phyloP scores from a whole-genome alignment of 1,284 basidiomycete species.

The Marasmius fiardii region DNA sequence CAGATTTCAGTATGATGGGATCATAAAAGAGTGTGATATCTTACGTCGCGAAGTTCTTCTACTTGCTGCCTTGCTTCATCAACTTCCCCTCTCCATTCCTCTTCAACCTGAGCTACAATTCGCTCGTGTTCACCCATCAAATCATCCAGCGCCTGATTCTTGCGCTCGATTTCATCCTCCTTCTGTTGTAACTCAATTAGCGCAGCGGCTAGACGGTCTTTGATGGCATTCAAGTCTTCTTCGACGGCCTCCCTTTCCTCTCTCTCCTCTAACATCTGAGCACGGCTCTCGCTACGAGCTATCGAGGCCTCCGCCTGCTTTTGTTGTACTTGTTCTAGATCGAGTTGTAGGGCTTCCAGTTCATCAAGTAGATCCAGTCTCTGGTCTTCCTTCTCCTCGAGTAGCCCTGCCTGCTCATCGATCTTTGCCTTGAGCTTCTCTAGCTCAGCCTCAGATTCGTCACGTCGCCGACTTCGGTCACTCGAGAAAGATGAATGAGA shows the following conservation, averaged over 20 bases:
- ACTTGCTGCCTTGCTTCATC: slow-evolving; percentile 68
- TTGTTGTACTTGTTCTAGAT: slow-evolving; percentile 67
- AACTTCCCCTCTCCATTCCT: slow-evolving; percentile 76
- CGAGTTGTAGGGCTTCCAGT: slow-evolving; percentile 56
- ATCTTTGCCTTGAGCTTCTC: slow-evolving; percentile 67
- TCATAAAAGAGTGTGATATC: slow-evolving; percentile 20
- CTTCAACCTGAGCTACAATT: slow-evolving; percentile 66
- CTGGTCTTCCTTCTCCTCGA: slow-evolving; percentile 62
- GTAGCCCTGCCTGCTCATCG: slow-evolving; percentile 57
- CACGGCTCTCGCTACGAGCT: slow-evolving; percentile 69
- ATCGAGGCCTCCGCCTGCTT: slow-evolving; percentile 56
- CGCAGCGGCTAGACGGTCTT: slow-evolving; percentile 74
- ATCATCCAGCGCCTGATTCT: slow-evolving; percentile 69
- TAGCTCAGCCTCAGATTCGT: slow-evolving; percentile 40
- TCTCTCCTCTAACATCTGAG: slow-evolving; percentile 62
- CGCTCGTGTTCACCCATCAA: slow-evolving; percentile 63
- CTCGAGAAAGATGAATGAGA: slow-evolving; percentile 28
- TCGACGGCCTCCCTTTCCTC: slow-evolving; percentile 72
- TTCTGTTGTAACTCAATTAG: slow-evolving; percentile 79
- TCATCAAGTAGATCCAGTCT: slow-evolving; percentile 67
- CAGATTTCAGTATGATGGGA: slow-evolving; percentile 3
- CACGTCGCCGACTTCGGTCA: slow-evolving; percentile 32
- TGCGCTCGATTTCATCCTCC: slow-evolving; percentile 78
- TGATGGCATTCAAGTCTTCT: slow-evolving; percentile 67
- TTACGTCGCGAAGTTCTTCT: slow-evolving; percentile 74